Evolutionary conservation across 495 filamentous ascomycete species (phyloP), one percentile per base, ranked within the genome.

Genomic region (Penicillium manginii): DNA sequence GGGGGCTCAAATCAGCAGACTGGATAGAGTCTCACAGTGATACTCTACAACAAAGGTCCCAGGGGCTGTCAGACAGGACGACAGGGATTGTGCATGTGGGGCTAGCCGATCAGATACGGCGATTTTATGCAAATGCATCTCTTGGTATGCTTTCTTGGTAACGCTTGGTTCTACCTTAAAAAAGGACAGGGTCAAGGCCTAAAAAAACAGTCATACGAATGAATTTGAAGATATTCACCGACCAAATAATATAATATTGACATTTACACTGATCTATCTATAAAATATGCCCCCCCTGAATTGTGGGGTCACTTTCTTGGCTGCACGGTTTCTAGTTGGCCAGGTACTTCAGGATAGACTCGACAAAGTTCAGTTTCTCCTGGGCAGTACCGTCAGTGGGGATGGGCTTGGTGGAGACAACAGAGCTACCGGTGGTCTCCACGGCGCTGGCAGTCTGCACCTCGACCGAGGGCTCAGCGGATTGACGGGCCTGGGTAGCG

Each of bases 321-420:
- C 45, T 22, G 45, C 9, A 22, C 19, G 15, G 26, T 29, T 29
- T 29, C 26, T 37, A 2, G 32, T 46, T 45, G 3, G 55, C 62
- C 29, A 65, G 52, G 47, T 69, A 73, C 31, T 69, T 63, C 50
- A 70, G 37, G 4, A 74, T 59, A 35, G 50, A 26, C 54, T 57
- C 58, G n/a, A 72, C 37, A 54, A 56, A 74, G 55, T 18, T 59
- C 29, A 74, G 55, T 55, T 65, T 59, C 47, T 74, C 67, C 50
- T 70, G 58, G 23, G 67, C 62, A 23, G 52, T 69, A 8, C 63
- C 71, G 39, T 67, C 57, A 39, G 58, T 67, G 22, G 71, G 71
- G 33, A 74, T 63, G 0, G 60, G 9, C 50, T 42, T 8, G 21
- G 26, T 29, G 12, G 57, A 55, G 5, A 55, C 52, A 50, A 39